Base-by-base conservation (phyloP, 1,284 basidiomycete species). In the Meira nashicola region DNA sequence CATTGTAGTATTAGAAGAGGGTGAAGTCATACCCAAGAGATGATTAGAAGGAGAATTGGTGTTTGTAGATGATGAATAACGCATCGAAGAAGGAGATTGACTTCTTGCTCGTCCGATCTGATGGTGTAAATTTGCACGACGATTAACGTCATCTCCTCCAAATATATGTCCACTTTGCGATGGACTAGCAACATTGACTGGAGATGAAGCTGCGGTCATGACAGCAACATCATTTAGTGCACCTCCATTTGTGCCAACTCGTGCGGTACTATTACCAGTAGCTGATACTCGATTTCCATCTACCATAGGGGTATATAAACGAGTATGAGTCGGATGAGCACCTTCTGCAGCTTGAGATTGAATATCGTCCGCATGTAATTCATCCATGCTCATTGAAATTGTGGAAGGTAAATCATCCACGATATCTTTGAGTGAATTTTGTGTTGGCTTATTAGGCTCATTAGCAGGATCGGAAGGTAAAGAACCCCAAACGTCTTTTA, bases 401-500 rank as follows among this genome's bases (percentile, higher is more conserved):
- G 50, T 63, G 17, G 70, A 67, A 59, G 68, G 51, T 48, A 72
- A 68, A 41, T 74, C 71, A 48, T 70, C 68, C n/a, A 56, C 67
- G 25, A 70, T 72, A 43, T 60, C 68, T 44, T 60, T 64, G 38
- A 72, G 65, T 51, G 68, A 72, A 41, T 74, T 74, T 54, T 73
- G 70, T 46, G 58, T 53, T 41, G 71, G 65, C 41, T 60, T 59
- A 5, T 5, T 14, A 4, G 6, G n/a, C 28, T 53, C 19, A 14
- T 33, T 33, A 15, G 23, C 12, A 25, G 17, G n/a, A 19, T 12
- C 17, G 14, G 50, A 37, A 6, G 69, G 59, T 4, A 68, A 63
- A 21, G 71, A 63, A 4, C 28, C 28, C 71, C 71, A 73, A 2
- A 73, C 67, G n/a, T 58, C 69, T 57, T 73, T 73, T 62, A 71